Percentiles rank a stretch among this genome's conserved stretches.
Evolutionary conservation across 768 basidiomycete species (phyloP).

Genomic region (Sporobolomyces phaffii): DNA sequence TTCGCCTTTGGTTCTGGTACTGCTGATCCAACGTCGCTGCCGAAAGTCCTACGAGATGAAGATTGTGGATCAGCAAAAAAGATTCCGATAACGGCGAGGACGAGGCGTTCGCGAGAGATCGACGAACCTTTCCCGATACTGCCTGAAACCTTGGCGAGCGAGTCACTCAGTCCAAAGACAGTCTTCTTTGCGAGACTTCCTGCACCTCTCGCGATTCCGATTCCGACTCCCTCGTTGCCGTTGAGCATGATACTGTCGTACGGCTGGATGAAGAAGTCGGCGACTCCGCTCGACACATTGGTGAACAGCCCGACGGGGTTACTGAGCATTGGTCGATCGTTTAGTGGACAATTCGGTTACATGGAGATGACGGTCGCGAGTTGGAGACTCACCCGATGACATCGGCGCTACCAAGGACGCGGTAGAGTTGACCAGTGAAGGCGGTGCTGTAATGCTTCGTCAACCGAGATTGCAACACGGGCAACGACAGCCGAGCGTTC

Average conservation of each 20-base stretch:
- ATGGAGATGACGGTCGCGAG: constrained; percentile 14
- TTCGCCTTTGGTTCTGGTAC: constrained; percentile 79
- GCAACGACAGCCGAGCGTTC: constrained; percentile 80
- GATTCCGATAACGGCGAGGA: too few species aligned
- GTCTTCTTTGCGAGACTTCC: constrained; percentile 99
- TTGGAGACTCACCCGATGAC: constrained; percentile 55
- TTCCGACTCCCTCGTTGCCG: constrained; percentile 78
- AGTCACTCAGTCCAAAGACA: constrained; percentile 90
- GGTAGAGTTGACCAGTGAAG: constrained; percentile 84
- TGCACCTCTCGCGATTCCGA: constrained; percentile 61
- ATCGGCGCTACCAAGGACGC: constrained; percentile 95
- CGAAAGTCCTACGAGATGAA: constrained; percentile 62
- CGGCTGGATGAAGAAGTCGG: constrained; percentile 97
- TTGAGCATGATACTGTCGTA: constrained; percentile 95
- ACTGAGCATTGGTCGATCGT: too few species aligned
- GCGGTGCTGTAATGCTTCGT: constrained; percentile 90
- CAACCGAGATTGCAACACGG: constrained; percentile 77
- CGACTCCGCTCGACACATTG: constrained; percentile 94
- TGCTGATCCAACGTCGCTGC: constrained; percentile 95
- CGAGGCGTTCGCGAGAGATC: too few species aligned
- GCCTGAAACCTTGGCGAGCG: constrained; percentile 95
- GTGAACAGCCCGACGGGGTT: constrained; percentile 97
- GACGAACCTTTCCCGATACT: constrained; percentile 98
- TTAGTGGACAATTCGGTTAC: too few species aligned
- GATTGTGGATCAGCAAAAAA: too few species aligned